Evolutionary conservation across 192 early-diverging fungal species (phyloP), one percentile per base, ranked within the genome.

Genomic region (Rhizophagus clarus): DNA sequence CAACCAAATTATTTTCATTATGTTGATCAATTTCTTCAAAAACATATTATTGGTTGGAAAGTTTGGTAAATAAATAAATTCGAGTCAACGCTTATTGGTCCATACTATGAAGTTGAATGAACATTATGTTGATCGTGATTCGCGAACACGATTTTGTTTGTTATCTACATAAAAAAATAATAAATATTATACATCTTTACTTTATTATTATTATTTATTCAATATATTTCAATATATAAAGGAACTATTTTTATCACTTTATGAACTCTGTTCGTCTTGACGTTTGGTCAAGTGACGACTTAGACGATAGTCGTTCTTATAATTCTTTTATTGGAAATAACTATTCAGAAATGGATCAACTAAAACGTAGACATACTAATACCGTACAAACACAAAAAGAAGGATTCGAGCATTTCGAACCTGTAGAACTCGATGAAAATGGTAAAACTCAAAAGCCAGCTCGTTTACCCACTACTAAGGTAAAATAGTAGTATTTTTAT

Each of bases 1-100:
- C 93, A 98, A 90, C 87, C 82, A 17, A 94, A 92, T 1, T 98
- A 97, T 80, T 96, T 95, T 87, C 49, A 20, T 6, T 56, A 22
- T 56, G 49, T 56, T 56, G 17, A 3, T 20, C 49, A 56, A 56
- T 56, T 56, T 56, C 49, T 56, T 56, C 49, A 56, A 20, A 56
- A 56, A 56, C 15, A 56, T 56, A 56, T 56, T 56, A 20, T 56
- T 56, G 49, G 17, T 56, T 56, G 49, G 49, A 56, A 56, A 56
- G 17, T 56, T 56, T 56, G 49, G 17, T 56, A 56, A 56, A 45
- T 42, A 7, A 45, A 45, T 45, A 45, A 45, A 45, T 45, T 42
- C 12, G 42, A 45, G 42, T 40, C 37, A 7, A 40, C 37, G 37
- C 11, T 45, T 45, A 45, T 45, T 45, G 42, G 42, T 12, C 42